These are phyloP conservation scores for Hypoxylon fragiforme DNA, from an alignment of 495 filamentous ascomycete genomes.

Conservation along the genomic window DNA sequence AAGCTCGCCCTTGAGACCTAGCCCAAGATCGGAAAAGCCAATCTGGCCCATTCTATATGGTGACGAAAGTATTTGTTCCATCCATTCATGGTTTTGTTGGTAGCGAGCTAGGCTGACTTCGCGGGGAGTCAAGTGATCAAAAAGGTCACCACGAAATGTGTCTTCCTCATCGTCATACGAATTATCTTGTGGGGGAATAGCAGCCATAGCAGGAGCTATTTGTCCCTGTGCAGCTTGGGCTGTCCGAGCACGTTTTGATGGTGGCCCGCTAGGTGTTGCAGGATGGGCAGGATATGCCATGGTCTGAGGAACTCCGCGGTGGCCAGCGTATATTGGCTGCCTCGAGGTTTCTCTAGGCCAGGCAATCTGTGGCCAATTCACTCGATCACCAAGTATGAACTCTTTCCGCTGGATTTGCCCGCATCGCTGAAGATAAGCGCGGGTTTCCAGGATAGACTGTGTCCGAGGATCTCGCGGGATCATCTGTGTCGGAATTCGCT, in stretches of 20 bases:
- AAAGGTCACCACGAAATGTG: conserved; percentile 77
- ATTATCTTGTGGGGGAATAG: conserved; percentile 50
- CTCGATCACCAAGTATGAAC: conserved; percentile 87
- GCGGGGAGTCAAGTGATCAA: conserved; percentile 83
- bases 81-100: conserved; percentile 96
- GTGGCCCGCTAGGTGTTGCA: conserved; percentile 43
- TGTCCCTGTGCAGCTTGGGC: conserved; percentile 35
- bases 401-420: conserved; percentile 87
- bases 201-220: conserved; percentile 29
- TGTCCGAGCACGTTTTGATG: conserved; percentile 50
- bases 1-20: conserved; percentile 86
- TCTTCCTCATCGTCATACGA: conserved; percentile 87
- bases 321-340: conserved; percentile 47
- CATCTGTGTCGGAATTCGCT: conserved; percentile 67
- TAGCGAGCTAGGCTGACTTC: conserved; percentile 85
- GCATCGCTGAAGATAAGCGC: conserved; percentile 70
- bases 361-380: conserved; percentile 84
- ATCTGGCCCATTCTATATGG: conserved; percentile 83
- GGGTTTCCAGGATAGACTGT: conserved; percentile 62
- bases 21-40: conserved; percentile 80
- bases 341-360: conserved; percentile 58
- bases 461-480: conserved; percentile 62
- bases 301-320: conserved; percentile 48
- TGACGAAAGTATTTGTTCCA: conserved; percentile 94
- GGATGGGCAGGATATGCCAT: conserved; percentile 58